Conservation (phyloP, 2,329 filamentous ascomycete genomes). For the Apiospora kogelbergensis region DNA sequence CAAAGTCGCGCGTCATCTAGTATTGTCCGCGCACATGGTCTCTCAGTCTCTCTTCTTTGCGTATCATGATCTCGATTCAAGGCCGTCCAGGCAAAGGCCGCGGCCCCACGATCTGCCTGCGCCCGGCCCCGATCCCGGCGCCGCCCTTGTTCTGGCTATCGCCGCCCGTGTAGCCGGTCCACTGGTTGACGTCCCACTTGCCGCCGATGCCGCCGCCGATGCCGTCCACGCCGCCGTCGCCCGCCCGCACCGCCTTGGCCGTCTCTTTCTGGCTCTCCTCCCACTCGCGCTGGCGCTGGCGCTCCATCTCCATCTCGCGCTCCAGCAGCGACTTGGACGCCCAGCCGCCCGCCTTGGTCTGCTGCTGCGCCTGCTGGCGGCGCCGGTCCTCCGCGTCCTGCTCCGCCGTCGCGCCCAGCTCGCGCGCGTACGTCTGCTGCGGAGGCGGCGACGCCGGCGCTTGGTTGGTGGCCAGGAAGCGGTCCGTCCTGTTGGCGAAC, state of each 20-base stretch:
- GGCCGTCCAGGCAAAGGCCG: constrained; percentile 58
- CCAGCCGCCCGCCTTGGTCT: constrained; percentile 63
- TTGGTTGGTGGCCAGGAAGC: constrained; percentile 56
- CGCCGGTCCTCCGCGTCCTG: constrained; percentile 62
- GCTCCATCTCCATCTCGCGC: constrained; percentile 78
- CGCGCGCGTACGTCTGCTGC: constrained; percentile 53
- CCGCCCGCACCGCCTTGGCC: constrained; percentile 52
- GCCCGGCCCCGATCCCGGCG: constrained; percentile 66
- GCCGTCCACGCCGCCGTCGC: constrained; percentile 58
- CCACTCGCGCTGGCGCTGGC: constrained; percentile 77
- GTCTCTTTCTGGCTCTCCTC: constrained; percentile 71
- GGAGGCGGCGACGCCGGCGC: constrained; percentile 41
- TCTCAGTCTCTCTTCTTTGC: neutral
- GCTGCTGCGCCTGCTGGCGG: constrained; percentile 56
- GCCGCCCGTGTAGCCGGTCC: constrained; percentile 72
- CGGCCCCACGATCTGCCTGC: constrained; percentile 78
- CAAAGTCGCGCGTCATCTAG: too few species aligned
- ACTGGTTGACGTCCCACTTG: constrained; percentile 75
- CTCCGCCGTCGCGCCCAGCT: constrained; percentile 58
- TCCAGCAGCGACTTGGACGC: constrained; percentile 71
- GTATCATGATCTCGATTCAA: neutral
- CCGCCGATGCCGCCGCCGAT: constrained; percentile 66
- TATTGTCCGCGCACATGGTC: neutral
- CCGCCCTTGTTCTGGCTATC: constrained; percentile 70
- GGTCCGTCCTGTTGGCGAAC: constrained; percentile 52